phyloP scores from a whole-genome alignment of 108 stramenopile species.

The Skeletonema marinoi region DNA sequence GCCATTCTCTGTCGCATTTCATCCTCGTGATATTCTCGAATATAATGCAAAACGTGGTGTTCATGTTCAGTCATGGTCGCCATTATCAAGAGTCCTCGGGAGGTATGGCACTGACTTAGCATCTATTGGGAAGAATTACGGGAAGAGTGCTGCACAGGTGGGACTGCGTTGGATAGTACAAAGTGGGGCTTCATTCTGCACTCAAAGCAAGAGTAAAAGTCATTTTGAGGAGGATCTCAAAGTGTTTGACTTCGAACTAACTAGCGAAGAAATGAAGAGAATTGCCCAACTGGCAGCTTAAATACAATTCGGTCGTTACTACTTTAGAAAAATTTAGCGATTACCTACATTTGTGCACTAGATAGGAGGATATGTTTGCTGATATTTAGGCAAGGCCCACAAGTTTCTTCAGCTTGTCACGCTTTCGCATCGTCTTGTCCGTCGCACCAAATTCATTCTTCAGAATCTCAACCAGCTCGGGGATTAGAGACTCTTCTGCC shows the following conservation, averaged over 20 bases:
- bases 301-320: neutral
- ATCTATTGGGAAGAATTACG: conserved; percentile 69
- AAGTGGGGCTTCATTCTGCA: conserved; percentile 67
- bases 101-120: conserved; percentile 51
- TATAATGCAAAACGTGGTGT: conserved; percentile 67
- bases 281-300: conserved; percentile 28
- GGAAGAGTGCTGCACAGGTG: conserved; percentile 77
- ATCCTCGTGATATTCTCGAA: conserved; percentile 56
- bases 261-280: conserved; percentile 65
- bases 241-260: conserved; percentile 78
- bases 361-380: neutral
- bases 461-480: conserved; percentile 75
- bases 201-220: conserved; percentile 59
- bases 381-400: conserved; percentile 3
- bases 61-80: conserved; percentile 81
- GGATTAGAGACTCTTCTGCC: conserved; percentile 74
- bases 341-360: neutral
- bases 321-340: neutral
- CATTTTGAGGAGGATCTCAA: conserved; percentile 78
- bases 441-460: conserved; percentile 80
- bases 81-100: conserved; percentile 53
- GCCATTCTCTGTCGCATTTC: conserved; percentile 68
- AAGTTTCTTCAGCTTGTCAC: conserved; percentile 23
- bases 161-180: conserved; percentile 81
- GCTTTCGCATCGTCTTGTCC: conserved; percentile 52